Evolutionary conservation across 495 filamentous ascomycete species (phyloP), one percentile per base, ranked within the genome.

Genomic region (Haplographium delicatum): DNA sequence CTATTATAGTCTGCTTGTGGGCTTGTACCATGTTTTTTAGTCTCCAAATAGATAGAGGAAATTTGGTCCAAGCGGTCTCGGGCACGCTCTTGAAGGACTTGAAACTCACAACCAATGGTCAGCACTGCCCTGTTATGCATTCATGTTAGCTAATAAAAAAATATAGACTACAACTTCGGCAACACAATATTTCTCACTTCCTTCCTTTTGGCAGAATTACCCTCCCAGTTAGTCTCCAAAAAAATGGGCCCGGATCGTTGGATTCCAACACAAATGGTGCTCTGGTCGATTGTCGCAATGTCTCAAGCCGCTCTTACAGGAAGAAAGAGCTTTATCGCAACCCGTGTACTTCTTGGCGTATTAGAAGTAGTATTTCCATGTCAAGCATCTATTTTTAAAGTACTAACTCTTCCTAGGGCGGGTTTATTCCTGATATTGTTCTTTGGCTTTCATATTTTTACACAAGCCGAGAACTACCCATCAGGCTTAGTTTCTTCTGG

Each of bases 361-460:
- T 68, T 91, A 7, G 86, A 94, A 60, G 54, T 58, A 15, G 13
- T 44, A 38, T 11, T n/a, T 19, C 26, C 13, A 9, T 16, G n/a
- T n/a, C n/a, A n/a, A n/a, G n/a, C 5, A 15, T 37, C 19, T 15
- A 30, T 22, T 2, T 6, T 16, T 50, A 8, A 16, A 13, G 26
- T 10, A 18, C 53, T 50, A 44, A 50, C 37, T 24, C 4, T 33
- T 11, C 3, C 15, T 15, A 58, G 50, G 88, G 88, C 34, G 84
- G 85, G 9, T 89, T 88, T 52, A 75, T 78, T 44, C 67, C 72
- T 0, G 72, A 76, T 53, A 70, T 71, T 5, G 65, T 73, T 2
- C 54, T 90, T 0, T 90, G 88, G 63, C 75, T 90, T 1, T 86
- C 83, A 0, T 90, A 89, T 66, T 91, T 88, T 68, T 87, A 83